Evolutionary conservation across 2,329 filamentous ascomycete genomes (phyloP), one percentile per base, ranked within the genome.

Genomic region (Aspergillus melleus): DNA sequence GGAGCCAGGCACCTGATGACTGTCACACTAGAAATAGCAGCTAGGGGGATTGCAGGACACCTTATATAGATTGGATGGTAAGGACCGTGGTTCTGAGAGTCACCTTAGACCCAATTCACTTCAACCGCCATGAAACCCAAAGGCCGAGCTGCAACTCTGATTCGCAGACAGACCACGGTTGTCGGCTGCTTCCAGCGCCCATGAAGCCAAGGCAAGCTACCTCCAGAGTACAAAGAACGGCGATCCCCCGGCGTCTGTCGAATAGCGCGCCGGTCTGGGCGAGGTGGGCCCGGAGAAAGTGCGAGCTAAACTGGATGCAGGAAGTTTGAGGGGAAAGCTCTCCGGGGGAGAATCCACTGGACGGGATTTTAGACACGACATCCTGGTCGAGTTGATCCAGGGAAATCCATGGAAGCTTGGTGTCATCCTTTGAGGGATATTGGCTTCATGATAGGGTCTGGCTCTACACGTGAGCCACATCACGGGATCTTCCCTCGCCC

Each of bases 51-150:
- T 56, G 36, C 26, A 32, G 24, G 14, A 51, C 26, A 49, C 47
- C 32, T 62, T 62, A 60, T 62, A 62, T 60, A 57, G 51, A 57
- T 50, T 14, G 36, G 36, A 16, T 4, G 19, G 39, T 29, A 47
- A 29, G 29, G 19, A 6, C 36, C 16, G 16, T n/a, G 36, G 16
- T n/a, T 42, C 32, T 8, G 9, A n/a, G 9, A 42, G 36, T n/a
- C 36, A n/a, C 6, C 14, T n/a, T n/a, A 44, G 10, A 24, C 22
- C 39, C 46, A 1, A 54, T 42, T 51, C 36, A 30, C 8, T 54
- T 54, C 16, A 30, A 10, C 12, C 16, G 39, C 46, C 54, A 6
- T 39, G 36, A 51, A 39, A 53, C 44, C 19, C 51, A 58, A 54
- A 60, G 55, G 16, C 58, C 54, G 56, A 58, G 22, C 54, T 10